phyloP scores from a whole-genome alignment of 2,329 filamentous ascomycete species.

The Remersonia thermophila region DNA sequence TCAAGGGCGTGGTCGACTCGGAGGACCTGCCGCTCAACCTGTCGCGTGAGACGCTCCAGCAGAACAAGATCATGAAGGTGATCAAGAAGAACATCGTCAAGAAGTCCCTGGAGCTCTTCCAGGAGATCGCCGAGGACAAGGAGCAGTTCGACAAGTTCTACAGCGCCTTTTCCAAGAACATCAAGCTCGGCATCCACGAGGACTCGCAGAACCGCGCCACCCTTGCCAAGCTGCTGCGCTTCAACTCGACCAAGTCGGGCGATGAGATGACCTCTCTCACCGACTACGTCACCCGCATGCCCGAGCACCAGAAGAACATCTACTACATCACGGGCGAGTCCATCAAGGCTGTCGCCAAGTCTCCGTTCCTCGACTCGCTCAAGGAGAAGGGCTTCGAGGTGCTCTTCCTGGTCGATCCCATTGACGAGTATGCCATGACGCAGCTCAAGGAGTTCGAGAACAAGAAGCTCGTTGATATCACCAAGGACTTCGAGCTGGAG shows the following conservation, averaged over 20 bases:
- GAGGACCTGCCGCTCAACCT: slow-evolving; percentile 99
- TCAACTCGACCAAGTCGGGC: slow-evolving; percentile 97
- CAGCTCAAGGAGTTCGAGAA: slow-evolving; percentile 99
- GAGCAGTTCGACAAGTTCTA: slow-evolving; percentile 99
- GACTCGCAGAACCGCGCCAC: slow-evolving; percentile 89
- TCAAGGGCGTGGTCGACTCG: slow-evolving; percentile 99
- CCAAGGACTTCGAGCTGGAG: slow-evolving; percentile 99
- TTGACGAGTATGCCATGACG: slow-evolving; percentile 98
- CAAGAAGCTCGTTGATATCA: slow-evolving; percentile 99
- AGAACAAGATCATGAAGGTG: slow-evolving; percentile 99
- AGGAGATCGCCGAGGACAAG: slow-evolving; percentile 97
- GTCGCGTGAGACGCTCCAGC: slow-evolving; percentile 98
- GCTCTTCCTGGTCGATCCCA: slow-evolving; percentile 97
- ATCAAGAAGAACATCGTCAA: slow-evolving; percentile 96
- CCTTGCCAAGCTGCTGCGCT: slow-evolving; percentile 97
- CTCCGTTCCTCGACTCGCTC: slow-evolving; percentile 95
- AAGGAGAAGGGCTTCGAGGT: slow-evolving; percentile 99
- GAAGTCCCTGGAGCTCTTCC: slow-evolving; percentile 99
- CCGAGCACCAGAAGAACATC: slow-evolving; percentile 99
- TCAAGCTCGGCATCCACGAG: slow-evolving; percentile 99
- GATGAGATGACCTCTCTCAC: slow-evolving; percentile 88
- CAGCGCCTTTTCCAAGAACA: slow-evolving; percentile 98
- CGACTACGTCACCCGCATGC: slow-evolving; percentile 99
- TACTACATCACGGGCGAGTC: slow-evolving; percentile 99
- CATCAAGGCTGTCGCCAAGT: slow-evolving; percentile 94